Conservation (phyloP, 257 asterid species). For the Buddleja alternifolia region DNA sequence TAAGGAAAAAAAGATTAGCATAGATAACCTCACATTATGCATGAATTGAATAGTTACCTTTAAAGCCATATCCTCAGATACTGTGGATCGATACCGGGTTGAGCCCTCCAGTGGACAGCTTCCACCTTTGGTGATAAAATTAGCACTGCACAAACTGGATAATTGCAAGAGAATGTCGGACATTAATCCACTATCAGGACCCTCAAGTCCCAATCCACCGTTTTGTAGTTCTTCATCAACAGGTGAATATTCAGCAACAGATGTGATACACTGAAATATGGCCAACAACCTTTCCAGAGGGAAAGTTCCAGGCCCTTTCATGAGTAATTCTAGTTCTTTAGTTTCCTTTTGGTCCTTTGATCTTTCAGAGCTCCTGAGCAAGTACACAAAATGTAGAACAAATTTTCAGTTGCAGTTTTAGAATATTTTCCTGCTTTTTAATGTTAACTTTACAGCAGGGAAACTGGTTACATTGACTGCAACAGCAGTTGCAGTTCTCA, state of each 20-base stretch:
- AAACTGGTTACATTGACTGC: not conserved
- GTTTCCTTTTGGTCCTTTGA: constrained; percentile 73
- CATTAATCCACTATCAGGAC: constrained; percentile 51
- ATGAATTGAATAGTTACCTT: constrained; percentile 56
- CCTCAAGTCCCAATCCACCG: constrained; percentile 45
- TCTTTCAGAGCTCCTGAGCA: constrained; percentile 75
- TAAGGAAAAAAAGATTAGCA: constrained; percentile 5
- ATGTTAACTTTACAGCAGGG: not conserved
- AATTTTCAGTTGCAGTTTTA: no score
- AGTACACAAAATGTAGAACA: constrained; percentile 3
- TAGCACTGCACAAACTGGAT: constrained; percentile 91
- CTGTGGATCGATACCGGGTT: constrained; percentile 73
- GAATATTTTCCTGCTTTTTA: constrained; percentile 5
- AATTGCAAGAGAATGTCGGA: constrained; percentile 84
- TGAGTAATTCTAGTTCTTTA: constrained; percentile 76
- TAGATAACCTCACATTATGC: not conserved
- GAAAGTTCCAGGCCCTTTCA: constrained; percentile 97
- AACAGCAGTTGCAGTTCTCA: constrained; percentile 9
- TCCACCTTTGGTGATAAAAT: constrained; percentile 80
- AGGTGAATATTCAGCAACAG: constrained; percentile 64
- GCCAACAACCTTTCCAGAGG: constrained; percentile 93
- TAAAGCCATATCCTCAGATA: constrained; percentile 79
- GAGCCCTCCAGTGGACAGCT: constrained; percentile 97
- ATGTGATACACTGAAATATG: constrained; percentile 82
- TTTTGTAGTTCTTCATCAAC: constrained; percentile 55